These are phyloP conservation scores for Salvia hispanica DNA, from an alignment of 257 asterid genomes.

Conservation along the genomic window DNA sequence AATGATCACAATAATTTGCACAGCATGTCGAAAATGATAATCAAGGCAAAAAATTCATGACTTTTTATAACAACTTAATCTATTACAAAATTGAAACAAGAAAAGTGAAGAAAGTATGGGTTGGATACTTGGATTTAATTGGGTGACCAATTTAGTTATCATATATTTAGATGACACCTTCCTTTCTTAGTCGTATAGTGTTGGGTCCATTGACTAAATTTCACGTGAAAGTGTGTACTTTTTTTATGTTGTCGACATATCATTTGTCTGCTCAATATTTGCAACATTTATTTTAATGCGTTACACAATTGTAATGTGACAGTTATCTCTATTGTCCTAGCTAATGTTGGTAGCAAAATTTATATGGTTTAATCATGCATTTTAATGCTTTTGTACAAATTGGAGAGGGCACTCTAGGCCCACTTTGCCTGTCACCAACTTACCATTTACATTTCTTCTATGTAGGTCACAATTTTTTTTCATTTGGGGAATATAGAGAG, in stretches of 20 bases:
- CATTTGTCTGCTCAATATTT: background rate
- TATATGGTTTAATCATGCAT: background rate
- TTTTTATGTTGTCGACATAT: background rate
- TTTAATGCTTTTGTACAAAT: background rate
- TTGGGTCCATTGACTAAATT: background rate
- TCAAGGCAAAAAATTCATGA: no score
- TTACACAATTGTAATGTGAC: background rate
- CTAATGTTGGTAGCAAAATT: background rate
- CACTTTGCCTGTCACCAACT: background rate
- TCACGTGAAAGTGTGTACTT: background rate
- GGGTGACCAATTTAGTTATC: background rate
- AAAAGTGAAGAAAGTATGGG: background rate
- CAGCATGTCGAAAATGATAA: no score
- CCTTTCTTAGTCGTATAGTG: background rate
- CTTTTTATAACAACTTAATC: no score
- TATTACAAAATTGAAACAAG: background rate
- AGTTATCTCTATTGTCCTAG: background rate
- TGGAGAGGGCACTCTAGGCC: background rate
- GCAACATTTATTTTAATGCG: background rate
- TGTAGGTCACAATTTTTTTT: no score
- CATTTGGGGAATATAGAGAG: no score
- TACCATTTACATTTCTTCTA: background rate
- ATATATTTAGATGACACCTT: background rate
- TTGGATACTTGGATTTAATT: background rate
- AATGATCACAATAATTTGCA: no score